Percentiles rank a stretch among this genome's conserved stretches.
Evolutionary conservation across 2,329 filamentous ascomycete genomes (phyloP).

Genomic region (Seiridium unicorne): DNA sequence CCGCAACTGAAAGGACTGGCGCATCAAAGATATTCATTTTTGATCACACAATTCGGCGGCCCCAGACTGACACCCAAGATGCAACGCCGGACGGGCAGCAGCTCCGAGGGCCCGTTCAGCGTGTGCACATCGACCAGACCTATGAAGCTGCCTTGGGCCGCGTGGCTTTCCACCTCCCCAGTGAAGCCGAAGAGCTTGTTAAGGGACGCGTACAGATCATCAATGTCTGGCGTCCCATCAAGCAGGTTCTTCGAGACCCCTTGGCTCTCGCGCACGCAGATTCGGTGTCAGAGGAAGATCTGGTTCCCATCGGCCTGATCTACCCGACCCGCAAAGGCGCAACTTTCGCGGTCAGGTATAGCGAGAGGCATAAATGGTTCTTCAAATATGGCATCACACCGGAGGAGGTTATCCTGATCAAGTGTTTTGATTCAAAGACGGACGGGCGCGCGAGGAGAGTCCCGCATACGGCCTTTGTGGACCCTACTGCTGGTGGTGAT

Average conservation of each 20-base stretch:
- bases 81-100: slow-evolving; percentile 40
- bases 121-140: slow-evolving; percentile 56
- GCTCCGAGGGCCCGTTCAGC: slow-evolving; percentile 38
- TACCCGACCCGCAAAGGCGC: slow-evolving; percentile 47
- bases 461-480: slow-evolving; percentile 51
- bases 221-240: slow-evolving; percentile 49
- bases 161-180: slow-evolving; percentile 37
- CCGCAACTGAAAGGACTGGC: slow-evolving; percentile 41
- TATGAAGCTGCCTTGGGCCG: slow-evolving; percentile 36
- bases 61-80: background rate
- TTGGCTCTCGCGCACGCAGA: slow-evolving; percentile 48
- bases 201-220: slow-evolving; percentile 47
- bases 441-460: slow-evolving; percentile 48
- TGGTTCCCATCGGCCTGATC: slow-evolving; percentile 43
- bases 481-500: slow-evolving; percentile 35
- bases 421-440: slow-evolving; percentile 55
- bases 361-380: slow-evolving; percentile 44
- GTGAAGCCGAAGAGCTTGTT: slow-evolving; percentile 36
- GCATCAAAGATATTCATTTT: slow-evolving; percentile 53
- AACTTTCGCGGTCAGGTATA: slow-evolving; percentile 40
- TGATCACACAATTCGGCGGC: slow-evolving; percentile 52
- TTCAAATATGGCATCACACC: slow-evolving; percentile 48
- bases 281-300: slow-evolving; percentile 44
- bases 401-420: slow-evolving; percentile 54
- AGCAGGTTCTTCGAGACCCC: slow-evolving; percentile 49